Conservation (phyloP, 129 eudicot genomes). For the Saussurea involucrata region DNA sequence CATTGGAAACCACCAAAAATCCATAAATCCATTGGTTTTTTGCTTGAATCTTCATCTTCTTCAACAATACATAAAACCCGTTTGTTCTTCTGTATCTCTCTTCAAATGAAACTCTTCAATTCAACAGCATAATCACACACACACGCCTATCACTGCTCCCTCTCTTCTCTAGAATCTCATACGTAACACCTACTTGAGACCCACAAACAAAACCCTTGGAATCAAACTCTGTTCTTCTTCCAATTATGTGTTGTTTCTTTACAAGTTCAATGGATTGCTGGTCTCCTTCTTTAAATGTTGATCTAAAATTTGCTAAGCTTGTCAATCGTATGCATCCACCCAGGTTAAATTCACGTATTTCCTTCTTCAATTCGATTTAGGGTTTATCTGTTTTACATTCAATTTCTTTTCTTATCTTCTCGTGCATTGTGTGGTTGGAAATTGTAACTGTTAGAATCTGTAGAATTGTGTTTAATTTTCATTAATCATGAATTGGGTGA, state of each 20-base stretch:
- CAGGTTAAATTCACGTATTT: slow-evolving; percentile 29
- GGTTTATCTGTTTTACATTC: background rate
- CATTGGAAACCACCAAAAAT: no score
- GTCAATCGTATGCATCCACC: slow-evolving; percentile 88
- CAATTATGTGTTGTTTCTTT: background rate
- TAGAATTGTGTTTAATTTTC: background rate
- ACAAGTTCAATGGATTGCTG: slow-evolving; percentile 51
- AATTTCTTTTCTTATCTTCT: background rate
- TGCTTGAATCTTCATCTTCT: no score
- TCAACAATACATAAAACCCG: no score
- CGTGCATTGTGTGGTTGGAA: background rate
- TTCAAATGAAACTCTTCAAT: background rate
- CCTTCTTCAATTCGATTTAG: background rate
- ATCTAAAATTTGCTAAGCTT: slow-evolving; percentile 81
- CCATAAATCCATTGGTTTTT: no score
- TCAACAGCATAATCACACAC: background rate
- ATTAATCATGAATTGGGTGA: background rate
- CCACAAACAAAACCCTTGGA: background rate
- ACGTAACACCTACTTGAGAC: background rate
- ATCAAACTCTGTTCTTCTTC: background rate
- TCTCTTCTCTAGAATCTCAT: background rate
- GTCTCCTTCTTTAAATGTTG: slow-evolving; percentile 53
- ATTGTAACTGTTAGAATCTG: background rate
- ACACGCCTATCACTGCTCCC: no score
- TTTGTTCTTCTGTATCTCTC: background rate